phyloP scores from a whole-genome alignment of 1,139 yeast genomes.

The Suhomyces bokatorum region DNA sequence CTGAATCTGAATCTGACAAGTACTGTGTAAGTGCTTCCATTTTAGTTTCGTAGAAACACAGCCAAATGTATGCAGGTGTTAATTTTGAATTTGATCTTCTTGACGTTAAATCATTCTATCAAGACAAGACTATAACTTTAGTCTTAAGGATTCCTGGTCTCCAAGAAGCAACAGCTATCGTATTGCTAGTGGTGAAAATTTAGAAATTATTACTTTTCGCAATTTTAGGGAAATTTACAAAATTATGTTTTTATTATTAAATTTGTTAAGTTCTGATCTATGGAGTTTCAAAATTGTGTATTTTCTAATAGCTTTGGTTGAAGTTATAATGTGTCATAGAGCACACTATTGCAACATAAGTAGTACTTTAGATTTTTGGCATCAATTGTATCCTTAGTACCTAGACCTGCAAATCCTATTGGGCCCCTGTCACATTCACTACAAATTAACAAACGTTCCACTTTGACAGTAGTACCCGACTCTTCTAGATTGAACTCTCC shows the following conservation, averaged over 20 bases:
- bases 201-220: too few species aligned
- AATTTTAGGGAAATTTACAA: too few species aligned
- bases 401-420: constrained; percentile 59
- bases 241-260: too few species aligned
- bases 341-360: constrained; percentile 45
- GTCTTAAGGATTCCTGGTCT: too few species aligned
- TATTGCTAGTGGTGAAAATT: too few species aligned
- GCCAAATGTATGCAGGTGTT: too few species aligned
- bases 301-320: not conserved
- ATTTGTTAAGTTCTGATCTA: too few species aligned
- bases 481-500: constrained; percentile 12
- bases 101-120: too few species aligned
- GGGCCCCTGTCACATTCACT: constrained; percentile 80
- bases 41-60: too few species aligned
- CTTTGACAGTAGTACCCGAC: constrained; percentile 17
- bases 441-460: constrained; percentile 58
- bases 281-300: not conserved
- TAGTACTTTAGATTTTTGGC: constrained; percentile 45
- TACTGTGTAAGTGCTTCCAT: constrained; percentile 13
- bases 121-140: too few species aligned
- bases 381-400: constrained; percentile 25
- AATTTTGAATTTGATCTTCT: too few species aligned
- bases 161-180: too few species aligned
- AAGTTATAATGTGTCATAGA: constrained; percentile 26
- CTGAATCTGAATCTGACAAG: constrained; percentile 15